phyloP scores from a whole-genome alignment of 2,329 filamentous ascomycete species.

The Exserohilum rostratum region DNA sequence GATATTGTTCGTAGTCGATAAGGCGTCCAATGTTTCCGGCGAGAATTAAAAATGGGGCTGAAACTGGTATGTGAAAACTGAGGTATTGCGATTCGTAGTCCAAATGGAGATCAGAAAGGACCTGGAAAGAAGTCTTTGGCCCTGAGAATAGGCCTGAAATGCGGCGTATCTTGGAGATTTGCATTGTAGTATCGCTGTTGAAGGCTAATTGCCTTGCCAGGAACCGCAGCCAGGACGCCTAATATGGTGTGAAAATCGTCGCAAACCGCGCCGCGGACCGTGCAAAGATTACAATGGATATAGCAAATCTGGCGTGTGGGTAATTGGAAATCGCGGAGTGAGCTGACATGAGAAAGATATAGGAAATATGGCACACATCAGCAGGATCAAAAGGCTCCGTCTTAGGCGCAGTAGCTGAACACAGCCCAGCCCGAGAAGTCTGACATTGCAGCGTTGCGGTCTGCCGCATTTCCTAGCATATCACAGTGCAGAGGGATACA shows the following conservation, averaged over 20 bases:
- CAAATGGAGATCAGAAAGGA: slow-evolving; percentile 43
- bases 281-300: background rate
- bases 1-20: slow-evolving; percentile 39
- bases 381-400: background rate
- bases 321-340: background rate
- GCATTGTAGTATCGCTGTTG: background rate
- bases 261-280: background rate
- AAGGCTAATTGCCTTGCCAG: background rate
- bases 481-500: background rate
- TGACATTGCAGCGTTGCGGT: slow-evolving; percentile 10
- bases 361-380: background rate
- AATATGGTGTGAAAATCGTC: background rate
- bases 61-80: slow-evolving; percentile 39
- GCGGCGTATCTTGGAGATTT: slow-evolving; percentile 26
- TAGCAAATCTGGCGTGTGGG: background rate
- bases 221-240: background rate
- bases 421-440: slow-evolving; percentile 5
- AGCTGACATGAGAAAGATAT: background rate
- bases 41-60: slow-evolving; percentile 37
- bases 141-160: slow-evolving; percentile 33
- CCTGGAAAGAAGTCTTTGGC: slow-evolving; percentile 35
- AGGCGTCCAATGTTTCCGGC: slow-evolving; percentile 42
- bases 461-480: slow-evolving; percentile 11
- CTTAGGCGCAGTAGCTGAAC: slow-evolving; percentile 13
- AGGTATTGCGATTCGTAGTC: slow-evolving; percentile 39